Base-by-base conservation (phyloP, 2,329 filamentous ascomycete genomes). In the Chaetomium sp. region DNA sequence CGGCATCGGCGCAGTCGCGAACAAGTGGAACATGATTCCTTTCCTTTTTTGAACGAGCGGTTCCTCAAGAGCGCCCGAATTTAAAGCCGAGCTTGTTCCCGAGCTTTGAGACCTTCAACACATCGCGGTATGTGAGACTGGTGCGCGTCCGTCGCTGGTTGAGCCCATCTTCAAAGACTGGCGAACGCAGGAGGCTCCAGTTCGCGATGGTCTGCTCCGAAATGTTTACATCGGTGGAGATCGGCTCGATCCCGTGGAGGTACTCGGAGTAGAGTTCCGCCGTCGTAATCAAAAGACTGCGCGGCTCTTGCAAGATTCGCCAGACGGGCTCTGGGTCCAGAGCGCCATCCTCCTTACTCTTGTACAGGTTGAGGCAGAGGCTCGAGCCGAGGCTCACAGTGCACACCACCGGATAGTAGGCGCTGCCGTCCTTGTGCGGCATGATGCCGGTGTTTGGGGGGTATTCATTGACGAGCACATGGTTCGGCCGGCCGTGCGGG, bases 391-490 rank as follows among this genome's bases (percentile, higher is more conserved):
- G 79, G 78, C 92, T 96, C 68, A 98, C 89, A 1, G 95, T 98
- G 69, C 92, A 95, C 13, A 97, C 94, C 16, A 96, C 87, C 1
- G 90, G 90, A 74, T 90, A 85, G 75, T 99, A 99, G 10, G 94
- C 92, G 9, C 85, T 80, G 1, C 94, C 95, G 75, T 99, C 94
- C 81, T 97, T 95, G 76, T 98, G 94, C 55, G 93, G 89, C 91
- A 97, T 96, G 70, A 98, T 98, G n/a, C 94, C 94, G 68, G 97
- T 86, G 1, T 91, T 92, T 0, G 91, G 87, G 1, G 83, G 83
- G 76, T 98, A 99, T 76, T 97, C 93, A 74, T 99, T 99, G 71
- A 98, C 87, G 45, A 98, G 82, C 54, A 96, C 92, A 78, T 98
- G 95, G 72, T 98, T 99, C 2, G 94, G 92, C 4, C 81, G 82